These are phyloP conservation scores for Iberis pinnata DNA, from an alignment of 345 rosid species.

Conservation along the genomic window DNA sequence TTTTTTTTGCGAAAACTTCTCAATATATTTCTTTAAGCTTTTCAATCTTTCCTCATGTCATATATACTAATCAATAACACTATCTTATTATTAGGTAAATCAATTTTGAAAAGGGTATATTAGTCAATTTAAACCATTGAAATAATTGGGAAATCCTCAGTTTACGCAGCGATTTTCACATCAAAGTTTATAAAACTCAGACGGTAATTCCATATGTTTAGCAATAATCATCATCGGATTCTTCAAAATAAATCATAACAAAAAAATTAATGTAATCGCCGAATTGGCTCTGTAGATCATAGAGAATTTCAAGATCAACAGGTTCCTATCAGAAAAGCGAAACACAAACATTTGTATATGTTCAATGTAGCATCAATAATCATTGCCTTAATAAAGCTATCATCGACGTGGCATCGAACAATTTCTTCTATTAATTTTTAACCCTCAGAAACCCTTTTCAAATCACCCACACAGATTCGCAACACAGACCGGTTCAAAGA, in stretches of 20 bases:
- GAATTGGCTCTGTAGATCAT: slow-evolving; percentile 31
- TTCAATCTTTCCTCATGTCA: too few relatives aligned
- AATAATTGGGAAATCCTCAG: slow-evolving; percentile 24
- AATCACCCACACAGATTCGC: too few relatives aligned
- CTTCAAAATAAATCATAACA: not conserved
- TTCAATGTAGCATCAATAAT: slow-evolving; percentile 56
- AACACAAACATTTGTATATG: slow-evolving; percentile 34
- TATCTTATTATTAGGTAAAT: too few relatives aligned
- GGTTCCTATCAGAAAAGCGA: slow-evolving; percentile 62
- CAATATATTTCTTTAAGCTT: too few relatives aligned
- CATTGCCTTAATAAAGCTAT: slow-evolving; percentile 26
- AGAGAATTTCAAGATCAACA: slow-evolving; percentile 29
- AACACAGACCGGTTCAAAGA: too few relatives aligned
- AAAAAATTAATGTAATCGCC: slow-evolving; percentile 33
- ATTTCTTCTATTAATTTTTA: not conserved
- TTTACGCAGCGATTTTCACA: slow-evolving; percentile 24
- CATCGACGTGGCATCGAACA: slow-evolving; percentile 55
- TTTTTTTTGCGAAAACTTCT: too few relatives aligned
- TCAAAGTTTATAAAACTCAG: slow-evolving; percentile 41
- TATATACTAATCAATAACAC: too few relatives aligned
- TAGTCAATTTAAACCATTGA: too few relatives aligned
- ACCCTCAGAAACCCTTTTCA: slow-evolving; percentile 18
- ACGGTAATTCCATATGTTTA: slow-evolving; percentile 76
- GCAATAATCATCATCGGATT: slow-evolving; percentile 15
- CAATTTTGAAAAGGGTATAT: too few relatives aligned